Evolutionary conservation across 495 filamentous ascomycete genomes (phyloP).

Genomic region (Podospora didyma): DNA sequence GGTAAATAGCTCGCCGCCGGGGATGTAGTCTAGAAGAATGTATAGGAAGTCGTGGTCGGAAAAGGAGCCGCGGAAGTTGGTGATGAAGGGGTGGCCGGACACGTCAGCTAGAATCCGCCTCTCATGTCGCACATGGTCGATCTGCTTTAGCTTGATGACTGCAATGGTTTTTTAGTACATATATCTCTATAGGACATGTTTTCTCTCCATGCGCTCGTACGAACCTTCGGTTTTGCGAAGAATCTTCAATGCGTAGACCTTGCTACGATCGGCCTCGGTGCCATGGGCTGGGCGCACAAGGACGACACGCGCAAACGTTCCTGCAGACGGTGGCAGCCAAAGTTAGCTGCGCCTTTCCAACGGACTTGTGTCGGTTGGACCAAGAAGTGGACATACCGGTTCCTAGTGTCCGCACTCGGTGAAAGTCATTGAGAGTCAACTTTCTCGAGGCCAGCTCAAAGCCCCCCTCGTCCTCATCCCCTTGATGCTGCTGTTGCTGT

Average conservation of each 20-base stretch:
- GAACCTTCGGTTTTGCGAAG: constrained; percentile 74
- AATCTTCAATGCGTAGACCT: constrained; percentile 91
- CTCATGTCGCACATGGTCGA: constrained; percentile 96
- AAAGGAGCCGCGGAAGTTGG: constrained; percentile 83
- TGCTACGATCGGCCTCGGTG: constrained; percentile 52
- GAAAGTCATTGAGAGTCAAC: constrained; percentile 65
- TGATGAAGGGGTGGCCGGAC: constrained; percentile 92
- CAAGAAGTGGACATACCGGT: constrained; percentile 55
- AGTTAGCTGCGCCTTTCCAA: background rate
- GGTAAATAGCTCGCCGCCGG: constrained; percentile 92
- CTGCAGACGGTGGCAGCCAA: constrained; percentile 41
- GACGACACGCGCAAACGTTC: constrained; percentile 95
- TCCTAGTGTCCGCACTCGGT: constrained; percentile 83
- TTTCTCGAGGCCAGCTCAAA: constrained; percentile 22
- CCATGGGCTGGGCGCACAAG: constrained; percentile 62
- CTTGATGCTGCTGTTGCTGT: constrained; percentile 7
- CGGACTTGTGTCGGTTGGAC: background rate
- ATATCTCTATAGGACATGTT: background rate
- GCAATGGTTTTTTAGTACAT: background rate
- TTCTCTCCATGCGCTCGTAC: constrained; percentile 18
- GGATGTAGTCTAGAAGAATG: constrained; percentile 88
- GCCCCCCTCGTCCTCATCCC: constrained; percentile 9
- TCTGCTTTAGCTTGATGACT: constrained; percentile 96
- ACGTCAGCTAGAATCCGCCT: constrained; percentile 82
- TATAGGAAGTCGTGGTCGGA: constrained; percentile 86